A percentile compares a stretch with the other conserved stretches of the same genome.
Conservation (phyloP, 805 yeast genomes). For the Cyberlindnera sargentensis region DNA sequence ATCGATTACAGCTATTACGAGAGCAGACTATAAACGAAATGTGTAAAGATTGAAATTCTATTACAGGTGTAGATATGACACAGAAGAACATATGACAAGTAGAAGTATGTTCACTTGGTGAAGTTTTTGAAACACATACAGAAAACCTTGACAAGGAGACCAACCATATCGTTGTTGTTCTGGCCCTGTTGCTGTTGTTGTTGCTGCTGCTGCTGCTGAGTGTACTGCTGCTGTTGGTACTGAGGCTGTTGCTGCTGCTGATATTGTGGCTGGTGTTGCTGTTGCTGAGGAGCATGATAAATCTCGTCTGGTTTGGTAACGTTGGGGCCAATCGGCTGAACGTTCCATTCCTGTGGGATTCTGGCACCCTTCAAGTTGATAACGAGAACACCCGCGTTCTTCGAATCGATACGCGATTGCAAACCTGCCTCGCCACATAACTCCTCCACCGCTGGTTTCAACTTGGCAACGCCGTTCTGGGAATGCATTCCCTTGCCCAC, state of each 20-base stretch:
- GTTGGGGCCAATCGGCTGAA: slow-evolving; percentile 11
- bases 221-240: slow-evolving; percentile 8
- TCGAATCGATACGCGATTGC: slow-evolving; percentile 52
- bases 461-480: slow-evolving; percentile 70
- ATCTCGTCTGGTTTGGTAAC: slow-evolving; percentile 24
- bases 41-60: background rate
- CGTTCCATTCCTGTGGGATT: slow-evolving; percentile 33
- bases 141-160: slow-evolving; percentile 23
- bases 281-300: slow-evolving; percentile 25
- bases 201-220: slow-evolving; percentile 13
- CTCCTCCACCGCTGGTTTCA: slow-evolving; percentile 83
- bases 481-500: slow-evolving; percentile 94
- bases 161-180: slow-evolving; percentile 8
- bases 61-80: background rate
- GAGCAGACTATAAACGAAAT: background rate
- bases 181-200: slow-evolving; percentile 1
- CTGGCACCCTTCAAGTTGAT: slow-evolving; percentile 51
- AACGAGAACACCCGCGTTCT: slow-evolving; percentile 76
- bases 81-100: background rate
- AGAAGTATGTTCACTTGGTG: slow-evolving; percentile 6
- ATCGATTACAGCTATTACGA: slow-evolving; percentile 20
- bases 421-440: slow-evolving; percentile 64
- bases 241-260: slow-evolving; percentile 14
- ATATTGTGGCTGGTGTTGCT: slow-evolving; percentile 14
- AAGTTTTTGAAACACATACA: slow-evolving; percentile 30